Percentiles rank a stretch among this genome's conserved stretches.
Evolutionary conservation across 352 stramenopile genomes (phyloP).

Genomic region (Globisporangium mamillatum): DNA sequence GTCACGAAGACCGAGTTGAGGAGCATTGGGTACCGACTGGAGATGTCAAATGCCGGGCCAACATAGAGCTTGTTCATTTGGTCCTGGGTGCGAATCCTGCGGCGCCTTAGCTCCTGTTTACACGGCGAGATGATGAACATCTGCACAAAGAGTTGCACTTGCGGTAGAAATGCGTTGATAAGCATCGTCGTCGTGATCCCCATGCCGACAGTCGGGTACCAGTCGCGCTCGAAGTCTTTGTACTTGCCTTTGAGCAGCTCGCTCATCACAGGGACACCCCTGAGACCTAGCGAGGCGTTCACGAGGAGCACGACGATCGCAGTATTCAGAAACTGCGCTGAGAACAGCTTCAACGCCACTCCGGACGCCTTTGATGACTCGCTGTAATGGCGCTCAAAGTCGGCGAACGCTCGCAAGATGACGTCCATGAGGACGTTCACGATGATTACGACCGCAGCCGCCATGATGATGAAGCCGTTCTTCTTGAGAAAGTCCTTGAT

Average conservation of each 20-base stretch:
- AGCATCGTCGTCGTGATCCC: conserved; percentile 86
- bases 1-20: conserved; percentile 87
- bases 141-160: conserved; percentile 52
- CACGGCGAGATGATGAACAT: conserved; percentile 60
- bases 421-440: conserved; percentile 76
- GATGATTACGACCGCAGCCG: conserved; percentile 62
- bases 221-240: conserved; percentile 79
- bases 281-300: conserved; percentile 53
- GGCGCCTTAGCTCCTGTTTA: conserved; percentile 31
- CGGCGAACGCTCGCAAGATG: conserved; percentile 61
- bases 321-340: conserved; percentile 81
- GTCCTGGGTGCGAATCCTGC: conserved; percentile 58
- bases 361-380: conserved; percentile 77
- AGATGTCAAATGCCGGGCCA: conserved; percentile 68
- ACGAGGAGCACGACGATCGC: conserved; percentile 79
- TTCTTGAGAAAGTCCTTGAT: conserved; percentile 64
- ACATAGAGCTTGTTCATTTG: conserved; percentile 80
- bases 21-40: conserved; percentile 76
- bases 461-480: conserved; percentile 67
- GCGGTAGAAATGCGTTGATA: conserved; percentile 73
- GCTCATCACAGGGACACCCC: conserved; percentile 34
- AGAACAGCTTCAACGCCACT: conserved; percentile 77
- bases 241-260: conserved; percentile 80
- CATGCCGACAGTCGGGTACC: conserved; percentile 85
- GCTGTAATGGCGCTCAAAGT: conserved; percentile 72